Conservation (phyloP, 768 basidiomycete species). For the Amyloporia xantha region DNA sequence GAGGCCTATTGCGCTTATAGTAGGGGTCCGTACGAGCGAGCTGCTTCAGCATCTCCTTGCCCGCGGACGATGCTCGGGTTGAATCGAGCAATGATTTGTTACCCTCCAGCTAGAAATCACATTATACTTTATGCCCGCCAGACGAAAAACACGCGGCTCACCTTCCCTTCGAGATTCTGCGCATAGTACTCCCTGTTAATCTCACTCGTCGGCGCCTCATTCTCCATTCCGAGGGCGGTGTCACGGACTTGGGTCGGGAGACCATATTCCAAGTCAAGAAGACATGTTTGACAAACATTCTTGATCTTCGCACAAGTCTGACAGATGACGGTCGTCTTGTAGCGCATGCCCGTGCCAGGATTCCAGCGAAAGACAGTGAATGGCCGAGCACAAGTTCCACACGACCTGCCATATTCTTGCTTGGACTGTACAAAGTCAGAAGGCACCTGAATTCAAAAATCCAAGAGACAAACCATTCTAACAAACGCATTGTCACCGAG, state of each 20-base stretch:
- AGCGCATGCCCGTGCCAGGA: slow-evolving; percentile 87
- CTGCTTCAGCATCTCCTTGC: slow-evolving; percentile 95
- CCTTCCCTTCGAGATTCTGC: slow-evolving; percentile 86
- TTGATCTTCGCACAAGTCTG: slow-evolving; percentile 96
- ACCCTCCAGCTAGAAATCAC: slow-evolving; percentile 53
- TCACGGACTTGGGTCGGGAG: slow-evolving; percentile 96
- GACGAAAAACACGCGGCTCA: slow-evolving; percentile 25
- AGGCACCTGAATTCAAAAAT: too few species aligned
- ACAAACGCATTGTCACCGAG: slow-evolving; percentile 89
- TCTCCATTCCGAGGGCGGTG: slow-evolving; percentile 80
- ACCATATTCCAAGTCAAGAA: slow-evolving; percentile 93
- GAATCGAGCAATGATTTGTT: slow-evolving; percentile 60
- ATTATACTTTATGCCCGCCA: not conserved
- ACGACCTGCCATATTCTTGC: slow-evolving; percentile 93
- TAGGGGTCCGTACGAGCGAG: slow-evolving; percentile 93
- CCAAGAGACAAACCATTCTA: slow-evolving; percentile 82
- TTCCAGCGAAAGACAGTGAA: slow-evolving; percentile 99
- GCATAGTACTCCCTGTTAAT: slow-evolving; percentile 95
- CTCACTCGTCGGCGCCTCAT: slow-evolving; percentile 91
- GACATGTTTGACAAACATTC: slow-evolving; percentile 96
- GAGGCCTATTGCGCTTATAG: slow-evolving; percentile 94
- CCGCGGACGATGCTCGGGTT: slow-evolving; percentile 63
- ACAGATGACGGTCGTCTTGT: slow-evolving; percentile 95
- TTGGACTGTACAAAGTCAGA: slow-evolving; percentile 74
- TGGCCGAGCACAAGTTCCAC: slow-evolving; percentile 95